Conservation (phyloP, 1,139 yeast genomes). For the Diutina mesorugosa region DNA sequence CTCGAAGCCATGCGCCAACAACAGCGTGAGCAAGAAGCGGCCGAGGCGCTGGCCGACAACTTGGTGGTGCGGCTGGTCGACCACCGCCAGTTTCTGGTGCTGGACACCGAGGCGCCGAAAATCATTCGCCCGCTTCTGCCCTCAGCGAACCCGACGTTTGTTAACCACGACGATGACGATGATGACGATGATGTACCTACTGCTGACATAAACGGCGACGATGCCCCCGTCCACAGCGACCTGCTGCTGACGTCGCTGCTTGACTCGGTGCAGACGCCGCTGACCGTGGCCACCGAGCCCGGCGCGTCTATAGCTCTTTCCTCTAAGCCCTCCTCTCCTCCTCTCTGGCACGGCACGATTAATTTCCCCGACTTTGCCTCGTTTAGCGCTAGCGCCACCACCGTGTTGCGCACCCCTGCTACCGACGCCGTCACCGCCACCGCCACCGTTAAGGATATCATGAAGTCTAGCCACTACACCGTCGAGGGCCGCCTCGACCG, state of each 20-base stretch:
- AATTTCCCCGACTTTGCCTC: constrained; percentile 42
- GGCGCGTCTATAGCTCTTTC: not conserved
- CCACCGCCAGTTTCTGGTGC: not conserved
- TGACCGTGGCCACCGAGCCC: constrained; percentile 2
- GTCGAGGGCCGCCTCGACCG: constrained; percentile 56
- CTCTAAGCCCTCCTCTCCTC: constrained; percentile 2
- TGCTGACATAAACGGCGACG: constrained; percentile 1
- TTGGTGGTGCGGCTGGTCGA: constrained; percentile 1
- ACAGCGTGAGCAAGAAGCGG: not conserved
- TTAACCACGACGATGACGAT: constrained; percentile 6
- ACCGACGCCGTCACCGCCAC: not conserved
- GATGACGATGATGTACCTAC: not conserved
- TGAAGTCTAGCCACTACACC: constrained; percentile 17
- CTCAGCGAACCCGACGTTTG: not conserved
- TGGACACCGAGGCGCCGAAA: not conserved
- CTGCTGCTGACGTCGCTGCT: constrained; percentile 2
- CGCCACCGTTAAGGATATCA: not conserved
- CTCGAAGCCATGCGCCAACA: not conserved
- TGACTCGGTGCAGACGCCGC: constrained; percentile 1
- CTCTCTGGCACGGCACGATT: constrained; percentile 44
- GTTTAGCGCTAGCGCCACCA: constrained; percentile 21
- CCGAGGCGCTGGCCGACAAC: not conserved
- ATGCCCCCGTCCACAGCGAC: constrained; percentile 1
- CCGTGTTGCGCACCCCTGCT: not conserved
- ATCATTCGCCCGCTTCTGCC: constrained; percentile 1